Evolutionary conservation across 805 yeast genomes (phyloP), one percentile per base, ranked within the genome.

Genomic region (Lipomyces anomalus): DNA sequence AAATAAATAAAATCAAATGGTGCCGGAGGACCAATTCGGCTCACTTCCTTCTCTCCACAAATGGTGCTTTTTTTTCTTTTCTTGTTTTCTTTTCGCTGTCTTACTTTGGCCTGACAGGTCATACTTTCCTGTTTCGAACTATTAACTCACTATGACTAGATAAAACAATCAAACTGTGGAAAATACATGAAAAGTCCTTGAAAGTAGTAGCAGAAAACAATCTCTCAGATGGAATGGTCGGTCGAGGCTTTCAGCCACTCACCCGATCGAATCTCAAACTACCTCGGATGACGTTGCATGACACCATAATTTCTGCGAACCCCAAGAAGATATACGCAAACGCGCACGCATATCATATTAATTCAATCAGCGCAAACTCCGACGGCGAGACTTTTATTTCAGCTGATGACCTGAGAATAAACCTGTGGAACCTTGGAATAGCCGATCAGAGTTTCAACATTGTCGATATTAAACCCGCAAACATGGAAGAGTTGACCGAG

Each of bases 111-210:
- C 18, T 35, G 3, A 22, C 32, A 21, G 16, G 11, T 9, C 11
- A 21, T 13, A 13, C 21, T 11, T 21, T 13, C 9, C 30, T 13
- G 30, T 13, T 13, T 9, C 11, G 30, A 9, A 9, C 30, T 26
- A 13, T 13, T 26, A 26, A 26, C 30, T 26, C 30, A 13, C 11
- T 17, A 34, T 28, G 16, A 13, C 11, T 32, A 53, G 98, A 92
- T 70, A 92, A 92, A 68, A 92, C 99, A n/a, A 88, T 92, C 62
- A 92, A 92, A 71, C 76, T 92, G 52, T 92, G 99, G 99, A 92
- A 92, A 66, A 77, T 92, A 38, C 83, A 80, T 70, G 97, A 89
- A 65, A 85, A 88, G 63, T 86, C 84, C 60, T 83, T 92, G 56
- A 86, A 86, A 67, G 76, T 92, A 63, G 98, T 92, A 20, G 76